These are phyloP conservation scores for Macrolepiota dolichaula DNA, from an alignment of 768 basidiomycete species.

Conservation along the genomic window DNA sequence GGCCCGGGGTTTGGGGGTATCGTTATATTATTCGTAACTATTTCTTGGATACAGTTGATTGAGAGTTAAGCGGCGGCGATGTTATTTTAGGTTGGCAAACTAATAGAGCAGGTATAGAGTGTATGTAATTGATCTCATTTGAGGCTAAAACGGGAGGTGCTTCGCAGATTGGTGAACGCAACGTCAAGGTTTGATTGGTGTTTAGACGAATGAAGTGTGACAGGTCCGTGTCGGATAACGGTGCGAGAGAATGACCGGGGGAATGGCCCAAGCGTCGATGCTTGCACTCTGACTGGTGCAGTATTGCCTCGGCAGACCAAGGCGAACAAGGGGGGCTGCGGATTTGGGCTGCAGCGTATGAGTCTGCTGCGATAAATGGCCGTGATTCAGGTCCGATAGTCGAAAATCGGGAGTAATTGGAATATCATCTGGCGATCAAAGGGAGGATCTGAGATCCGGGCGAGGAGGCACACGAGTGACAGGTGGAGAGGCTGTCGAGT, in stretches of 20 bases:
- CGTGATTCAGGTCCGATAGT: no score
- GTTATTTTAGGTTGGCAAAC: constrained; percentile 1
- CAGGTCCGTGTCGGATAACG: constrained; percentile 7
- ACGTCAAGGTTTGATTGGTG: constrained; percentile 6
- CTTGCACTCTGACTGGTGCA: no score
- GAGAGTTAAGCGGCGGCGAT: neutral
- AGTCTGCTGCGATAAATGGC: no score
- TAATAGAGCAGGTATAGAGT: neutral
- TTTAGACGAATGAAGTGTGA: constrained; percentile 1
- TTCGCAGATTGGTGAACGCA: constrained; percentile 1
- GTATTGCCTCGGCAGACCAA: neutral
- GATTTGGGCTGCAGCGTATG: neutral
- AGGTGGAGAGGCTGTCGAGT: neutral
- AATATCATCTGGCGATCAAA: neutral
- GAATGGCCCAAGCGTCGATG: neutral
- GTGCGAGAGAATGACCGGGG: neutral
- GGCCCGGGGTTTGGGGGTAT: neutral
- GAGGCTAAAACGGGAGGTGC: constrained; percentile 3
- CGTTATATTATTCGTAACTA: neutral
- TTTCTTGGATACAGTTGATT: neutral
- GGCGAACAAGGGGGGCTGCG: neutral
- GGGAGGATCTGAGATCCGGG: constrained; percentile 1
- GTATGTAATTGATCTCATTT: constrained; percentile 8
- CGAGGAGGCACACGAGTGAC: constrained; percentile 1
- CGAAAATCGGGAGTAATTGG: constrained; percentile 1